A percentile compares a stretch with the other conserved stretches of the same genome.
These are phyloP conservation scores for Hordeum pubiflorum DNA, from an alignment of 202 grass and related monocot species.

Conservation along the genomic window DNA sequence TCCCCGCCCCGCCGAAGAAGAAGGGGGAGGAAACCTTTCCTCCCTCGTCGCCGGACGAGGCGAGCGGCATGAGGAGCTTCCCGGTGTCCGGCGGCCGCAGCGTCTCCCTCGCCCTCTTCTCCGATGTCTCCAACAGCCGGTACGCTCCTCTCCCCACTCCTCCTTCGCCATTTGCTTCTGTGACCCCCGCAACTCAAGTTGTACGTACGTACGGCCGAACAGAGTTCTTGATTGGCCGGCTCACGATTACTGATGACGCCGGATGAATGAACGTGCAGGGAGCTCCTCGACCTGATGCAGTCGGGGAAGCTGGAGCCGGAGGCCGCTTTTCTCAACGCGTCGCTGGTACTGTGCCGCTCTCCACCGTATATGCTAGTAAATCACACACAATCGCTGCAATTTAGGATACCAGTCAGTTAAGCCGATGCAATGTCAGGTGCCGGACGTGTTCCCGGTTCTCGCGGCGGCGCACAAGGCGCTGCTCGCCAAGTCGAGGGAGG, in stretches of 20 bases:
- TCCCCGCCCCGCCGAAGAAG: neutral
- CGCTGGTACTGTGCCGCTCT: constrained; percentile 38
- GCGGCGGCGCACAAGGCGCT: constrained; percentile 75
- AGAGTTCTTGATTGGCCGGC: neutral
- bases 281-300: constrained; percentile 78
- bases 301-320: constrained; percentile 78
- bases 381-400: neutral
- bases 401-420: neutral
- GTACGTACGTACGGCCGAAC: neutral
- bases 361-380: neutral
- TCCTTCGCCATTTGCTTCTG: neutral
- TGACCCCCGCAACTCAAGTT: no score
- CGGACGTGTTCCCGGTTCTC: constrained; percentile 78
- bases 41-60: neutral
- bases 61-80: constrained; percentile 44
- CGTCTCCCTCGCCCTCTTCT: constrained; percentile 56
- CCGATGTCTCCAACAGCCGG: constrained; percentile 73
- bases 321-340: constrained; percentile 69
- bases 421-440: constrained; percentile 33
- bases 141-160: neutral
- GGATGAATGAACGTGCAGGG: constrained; percentile 23
- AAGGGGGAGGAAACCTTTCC: no score
- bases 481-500: constrained; percentile 62
- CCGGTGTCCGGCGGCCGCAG: constrained; percentile 27
- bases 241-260: neutral